Evolutionary conservation across 2,329 filamentous ascomycete species (phyloP).

Genomic region (Fusarium virguliforme): DNA sequence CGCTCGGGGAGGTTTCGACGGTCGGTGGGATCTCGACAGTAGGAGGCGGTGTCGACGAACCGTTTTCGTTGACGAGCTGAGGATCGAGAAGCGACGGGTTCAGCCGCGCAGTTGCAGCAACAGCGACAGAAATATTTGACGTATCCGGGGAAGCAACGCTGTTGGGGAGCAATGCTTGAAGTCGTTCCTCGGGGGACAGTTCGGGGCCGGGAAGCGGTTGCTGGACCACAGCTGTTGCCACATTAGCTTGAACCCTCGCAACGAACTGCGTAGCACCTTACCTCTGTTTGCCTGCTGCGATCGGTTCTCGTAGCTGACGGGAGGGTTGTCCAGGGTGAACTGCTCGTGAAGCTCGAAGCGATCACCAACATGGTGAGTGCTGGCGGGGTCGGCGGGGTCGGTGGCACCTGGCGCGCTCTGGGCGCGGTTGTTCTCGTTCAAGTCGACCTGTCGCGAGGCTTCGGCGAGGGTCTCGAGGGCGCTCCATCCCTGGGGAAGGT

Average conservation of each 20-base stretch:
- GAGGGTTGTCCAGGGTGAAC: constrained; percentile 71
- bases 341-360: constrained; percentile 72
- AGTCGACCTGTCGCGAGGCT: constrained; percentile 85
- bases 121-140: constrained; percentile 70
- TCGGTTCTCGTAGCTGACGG: constrained; percentile 64
- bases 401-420: constrained; percentile 58
- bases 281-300: constrained; percentile 49
- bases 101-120: constrained; percentile 70
- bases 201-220: constrained; percentile 53
- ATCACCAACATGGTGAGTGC: constrained; percentile 51
- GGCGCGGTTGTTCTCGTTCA: constrained; percentile 73
- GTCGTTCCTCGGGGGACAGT: constrained; percentile 65
- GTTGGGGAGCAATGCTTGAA: constrained; percentile 63
- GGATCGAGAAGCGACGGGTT: constrained; percentile 71
- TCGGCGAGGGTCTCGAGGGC: constrained; percentile 90
- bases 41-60: constrained; percentile 53
- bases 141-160: constrained; percentile 61
- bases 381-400: constrained; percentile 49
- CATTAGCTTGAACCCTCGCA: constrained; percentile 27
- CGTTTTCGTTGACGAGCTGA: constrained; percentile 58
- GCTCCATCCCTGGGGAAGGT: constrained; percentile 77
- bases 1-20: constrained; percentile 44
- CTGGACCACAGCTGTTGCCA: constrained; percentile 39
- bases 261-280: constrained; percentile 27
- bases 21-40: constrained; percentile 44